phyloP scores from a whole-genome alignment of 2,329 filamentous ascomycete genomes.

The Xylariaceae sp. region DNA sequence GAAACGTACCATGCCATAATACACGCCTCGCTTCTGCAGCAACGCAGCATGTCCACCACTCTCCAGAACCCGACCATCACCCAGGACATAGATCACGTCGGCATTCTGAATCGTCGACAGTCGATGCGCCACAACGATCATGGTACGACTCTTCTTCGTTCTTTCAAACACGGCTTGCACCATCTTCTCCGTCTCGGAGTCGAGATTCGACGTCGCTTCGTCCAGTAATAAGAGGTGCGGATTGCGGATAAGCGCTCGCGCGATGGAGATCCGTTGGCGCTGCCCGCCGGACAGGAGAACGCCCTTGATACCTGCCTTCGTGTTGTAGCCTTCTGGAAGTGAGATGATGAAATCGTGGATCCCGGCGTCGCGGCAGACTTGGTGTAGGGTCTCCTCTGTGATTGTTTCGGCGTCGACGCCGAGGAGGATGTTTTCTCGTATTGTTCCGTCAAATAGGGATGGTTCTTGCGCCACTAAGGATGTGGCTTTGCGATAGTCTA shows the following conservation, averaged over 20 bases:
- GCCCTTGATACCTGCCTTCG: slow-evolving; percentile 62
- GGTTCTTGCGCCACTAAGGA: slow-evolving; percentile 72
- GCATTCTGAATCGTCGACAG: slow-evolving; percentile 73
- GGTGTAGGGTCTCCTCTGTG: slow-evolving; percentile 45
- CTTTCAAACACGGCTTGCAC: slow-evolving; percentile 63
- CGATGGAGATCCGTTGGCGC: slow-evolving; percentile 67
- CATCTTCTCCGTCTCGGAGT: slow-evolving; percentile 50
- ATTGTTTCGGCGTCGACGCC: slow-evolving; percentile 54
- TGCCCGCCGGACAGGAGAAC: slow-evolving; percentile 63
- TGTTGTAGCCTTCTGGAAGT: slow-evolving; percentile 63
- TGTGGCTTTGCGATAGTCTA: slow-evolving; percentile 57
- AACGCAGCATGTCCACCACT: slow-evolving; percentile 47
- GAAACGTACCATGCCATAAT: slow-evolving; percentile 51
- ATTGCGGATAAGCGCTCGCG: slow-evolving; percentile 60
- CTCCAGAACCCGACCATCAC: slow-evolving; percentile 55
- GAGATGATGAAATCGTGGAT: slow-evolving; percentile 66
- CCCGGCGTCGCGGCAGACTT: slow-evolving; percentile 55
- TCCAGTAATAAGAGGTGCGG: slow-evolving; percentile 63
- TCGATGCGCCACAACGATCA: slow-evolving; percentile 71
- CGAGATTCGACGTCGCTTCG: slow-evolving; percentile 66
- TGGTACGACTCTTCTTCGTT: slow-evolving; percentile 56
- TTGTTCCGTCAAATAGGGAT: slow-evolving; percentile 58
- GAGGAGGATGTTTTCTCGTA: slow-evolving; percentile 62
- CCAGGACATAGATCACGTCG: slow-evolving; percentile 72
- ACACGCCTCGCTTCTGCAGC: slow-evolving; percentile 47